phyloP scores from a whole-genome alignment of 169 alveolate genomes.

The Plasmodium gallinaceum region DNA sequence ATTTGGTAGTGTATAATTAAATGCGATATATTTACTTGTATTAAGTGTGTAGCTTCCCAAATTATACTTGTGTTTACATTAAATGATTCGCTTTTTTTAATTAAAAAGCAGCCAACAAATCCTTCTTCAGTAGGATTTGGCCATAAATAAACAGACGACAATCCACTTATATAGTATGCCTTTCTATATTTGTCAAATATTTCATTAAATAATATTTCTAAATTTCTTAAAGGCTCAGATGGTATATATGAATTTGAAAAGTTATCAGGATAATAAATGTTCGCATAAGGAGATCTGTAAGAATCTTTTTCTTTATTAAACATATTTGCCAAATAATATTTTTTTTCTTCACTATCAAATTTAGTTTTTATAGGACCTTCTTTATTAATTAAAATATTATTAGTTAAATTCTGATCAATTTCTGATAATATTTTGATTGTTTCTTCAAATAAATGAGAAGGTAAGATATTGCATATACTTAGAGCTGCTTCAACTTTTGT shows the following conservation, averaged over 20 bases:
- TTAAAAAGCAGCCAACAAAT: slow-evolving; percentile 61
- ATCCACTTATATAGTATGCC: slow-evolving; percentile 57
- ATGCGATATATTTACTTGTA: slow-evolving; percentile 61
- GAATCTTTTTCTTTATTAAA: slow-evolving; percentile 69
- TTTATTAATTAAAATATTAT: slow-evolving; percentile 56
- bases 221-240: slow-evolving; percentile 43
- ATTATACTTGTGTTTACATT: slow-evolving; percentile 4
- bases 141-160: slow-evolving; percentile 65
- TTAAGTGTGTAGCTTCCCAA: slow-evolving; percentile 73
- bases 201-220: slow-evolving; percentile 57
- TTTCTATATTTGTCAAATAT: slow-evolving; percentile 48
- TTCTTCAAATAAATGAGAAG: slow-evolving; percentile 57
- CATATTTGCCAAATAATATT: slow-evolving; percentile 62
- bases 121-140: slow-evolving; percentile 74
- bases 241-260: slow-evolving; percentile 47
- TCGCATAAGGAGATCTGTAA: slow-evolving; percentile 65
- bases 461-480: slow-evolving; percentile 38
- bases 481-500: slow-evolving; percentile 52
- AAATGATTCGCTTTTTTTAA: slow-evolving; percentile 46
- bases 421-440: slow-evolving; percentile 41
- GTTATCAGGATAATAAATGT: slow-evolving; percentile 47
- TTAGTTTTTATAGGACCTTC: slow-evolving; percentile 64
- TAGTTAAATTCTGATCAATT: slow-evolving; percentile 57
- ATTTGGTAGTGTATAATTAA: slow-evolving; percentile 38
- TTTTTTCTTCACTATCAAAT: slow-evolving; percentile 55